These are phyloP conservation scores for Hondaea fermentalgiana DNA, from an alignment of 108 stramenopile species.

Conservation along the genomic window DNA sequence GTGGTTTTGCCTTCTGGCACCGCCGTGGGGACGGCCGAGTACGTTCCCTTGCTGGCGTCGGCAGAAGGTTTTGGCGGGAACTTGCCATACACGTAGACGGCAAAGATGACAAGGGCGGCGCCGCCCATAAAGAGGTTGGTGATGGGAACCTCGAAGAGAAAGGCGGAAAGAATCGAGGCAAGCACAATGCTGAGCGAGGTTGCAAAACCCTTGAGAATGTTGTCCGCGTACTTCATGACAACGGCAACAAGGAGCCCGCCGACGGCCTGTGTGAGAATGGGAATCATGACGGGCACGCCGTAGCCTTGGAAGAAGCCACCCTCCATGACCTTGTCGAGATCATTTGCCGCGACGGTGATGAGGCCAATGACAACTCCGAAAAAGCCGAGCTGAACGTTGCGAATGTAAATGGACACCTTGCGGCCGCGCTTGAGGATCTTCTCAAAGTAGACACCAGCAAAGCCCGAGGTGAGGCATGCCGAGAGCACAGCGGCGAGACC, in stretches of 20 bases:
- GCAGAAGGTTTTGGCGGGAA: neutral
- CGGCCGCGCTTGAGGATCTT: conserved; percentile 77
- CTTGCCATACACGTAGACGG: conserved; percentile 34
- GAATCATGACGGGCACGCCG: neutral
- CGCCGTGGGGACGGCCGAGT: neutral
- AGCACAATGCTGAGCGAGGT: conserved; percentile 81
- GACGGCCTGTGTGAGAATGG: conserved; percentile 75
- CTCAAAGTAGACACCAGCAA: conserved; percentile 97
- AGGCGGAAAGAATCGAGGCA: conserved; percentile 70
- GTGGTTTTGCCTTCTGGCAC: neutral
- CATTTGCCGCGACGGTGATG: conserved; percentile 44
- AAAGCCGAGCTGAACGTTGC: conserved; percentile 55
- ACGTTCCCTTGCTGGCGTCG: neutral
- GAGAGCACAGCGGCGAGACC: conserved; percentile 71
- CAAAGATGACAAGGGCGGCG: conserved; percentile 24
- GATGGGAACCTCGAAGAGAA: conserved; percentile 73
- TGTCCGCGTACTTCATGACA: conserved; percentile 93
- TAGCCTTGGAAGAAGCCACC: conserved; percentile 40
- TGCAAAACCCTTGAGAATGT: conserved; percentile 89
- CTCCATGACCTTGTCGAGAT: conserved; percentile 14
- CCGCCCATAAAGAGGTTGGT: conserved; percentile 31
- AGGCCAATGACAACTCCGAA: conserved; percentile 37
- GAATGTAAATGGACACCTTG: conserved; percentile 56
- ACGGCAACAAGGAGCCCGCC: conserved; percentile 93
- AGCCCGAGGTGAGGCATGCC: conserved; percentile 71